Base-by-base conservation (phyloP, 1,139 yeast genomes). In the Waltiozyma sp. region DNA sequence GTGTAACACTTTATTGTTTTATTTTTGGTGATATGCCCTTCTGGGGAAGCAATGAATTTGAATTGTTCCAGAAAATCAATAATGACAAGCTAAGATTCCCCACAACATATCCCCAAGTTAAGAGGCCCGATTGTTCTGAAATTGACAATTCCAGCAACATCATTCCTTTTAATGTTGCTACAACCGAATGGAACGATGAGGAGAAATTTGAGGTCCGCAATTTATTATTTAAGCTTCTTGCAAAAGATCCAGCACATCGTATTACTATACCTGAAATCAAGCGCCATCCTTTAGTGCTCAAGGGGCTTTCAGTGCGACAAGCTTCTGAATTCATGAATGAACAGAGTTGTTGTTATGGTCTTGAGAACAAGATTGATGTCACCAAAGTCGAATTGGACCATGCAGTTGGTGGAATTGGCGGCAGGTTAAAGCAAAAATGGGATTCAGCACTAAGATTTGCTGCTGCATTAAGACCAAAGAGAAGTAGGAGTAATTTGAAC, bases 11-110 rank as follows among this genome's bases (percentile, higher is more conserved):
- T 19, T 91, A 80, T 59, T 89, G 98, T 61, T 66, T 93, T 38
- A 62, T 91, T 19, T 91, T 85, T 64, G 98, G 99, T 9, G 71
- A 73, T 49, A 75, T 91, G 38, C 98, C 98, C 1, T 93, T 91
- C 60, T 77, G 80, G 57, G 96, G 96, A 0, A 91, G 83, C 40
- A 80, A 82, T 41, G 98, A 91, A 59, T 84, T 76, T 61, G 89
- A 83, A 48, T 69, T 93, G 40, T 91, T 91, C 60, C 83, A 82
- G 46, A 91, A 82, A 16, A 91, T 93, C 51, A 86, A 79, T 19
- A 73, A 75, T 46, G 73, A 80, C 37, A 70, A 69, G 2, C 62
- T 87, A 23, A 66, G 64, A 37, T 80, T 83, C 51, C 96, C 96
- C 38, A 63, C 63, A 64, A 63, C 66, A 57, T 57, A 72, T 68